Evolutionary conservation across 2,329 filamentous ascomycete genomes (phyloP), one percentile per base, ranked within the genome.

Genomic region (Thermoascus crustaceus): DNA sequence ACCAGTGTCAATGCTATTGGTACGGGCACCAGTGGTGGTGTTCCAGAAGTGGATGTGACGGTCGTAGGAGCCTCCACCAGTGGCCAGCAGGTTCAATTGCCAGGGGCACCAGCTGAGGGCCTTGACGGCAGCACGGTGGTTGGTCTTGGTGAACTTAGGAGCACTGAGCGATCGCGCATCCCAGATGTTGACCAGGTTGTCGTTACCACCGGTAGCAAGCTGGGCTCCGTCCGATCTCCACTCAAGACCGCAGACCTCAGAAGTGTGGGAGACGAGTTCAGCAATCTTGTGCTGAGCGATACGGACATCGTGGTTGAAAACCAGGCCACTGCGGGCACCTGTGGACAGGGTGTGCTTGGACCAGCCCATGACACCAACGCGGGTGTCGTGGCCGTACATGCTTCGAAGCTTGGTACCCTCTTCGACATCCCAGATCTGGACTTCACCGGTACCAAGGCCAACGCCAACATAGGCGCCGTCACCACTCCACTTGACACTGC

Each of bases 31-130:
- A 4, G 89, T 94, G 14, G 91, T 96, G 30, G 88, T 93, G 75
- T 98, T 98, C 91, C 91, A 98, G 77, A 98, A 98, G 72, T 98
- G 91, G 64, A 98, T 98, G 67, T 95, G 85, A 50, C 87, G 84
- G 61, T 98, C 91, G 64, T 95, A 93, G 27, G 86, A 93, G 49
- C 91, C 91, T 56, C 91, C 91, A 38, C 91, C 91, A 27, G 91
- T 96, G 39, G 91, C 91, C 31, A 98, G 82, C 32, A 96, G 79
- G 73, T 95, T 96, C 64, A 85, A 80, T 69, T 94, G 91, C 91
- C 91, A 98, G 27, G 91, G 91, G 73, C 91, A 98, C 91, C 91
- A 98, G 45, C 87, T 84, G 30, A 98, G 78, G 40, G 91, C 91
- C 77, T 98, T 98, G 68, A 98, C 88, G 29, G 91, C 91, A 38